phyloP scores from a whole-genome alignment of 1,284 basidiomycete species.

The Inonotus obliquus region DNA sequence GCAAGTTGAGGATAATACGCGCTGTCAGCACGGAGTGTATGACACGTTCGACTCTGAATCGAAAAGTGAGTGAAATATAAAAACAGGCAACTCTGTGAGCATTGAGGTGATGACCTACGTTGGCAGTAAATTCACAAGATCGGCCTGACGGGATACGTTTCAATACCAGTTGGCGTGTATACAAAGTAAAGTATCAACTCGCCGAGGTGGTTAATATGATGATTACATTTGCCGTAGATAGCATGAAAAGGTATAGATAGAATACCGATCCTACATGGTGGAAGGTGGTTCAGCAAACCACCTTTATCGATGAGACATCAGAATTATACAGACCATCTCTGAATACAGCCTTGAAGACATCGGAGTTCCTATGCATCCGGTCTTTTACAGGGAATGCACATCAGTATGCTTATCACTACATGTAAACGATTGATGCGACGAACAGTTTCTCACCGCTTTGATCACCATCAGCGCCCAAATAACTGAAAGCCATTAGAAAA shows the following conservation, averaged over 20 bases:
- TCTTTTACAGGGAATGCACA: not conserved
- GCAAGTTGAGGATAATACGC: slow-evolving; percentile 3
- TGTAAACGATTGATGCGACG: not conserved
- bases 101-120: not conserved
- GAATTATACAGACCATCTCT: not conserved
- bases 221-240: slow-evolving; percentile 8
- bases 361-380: not conserved
- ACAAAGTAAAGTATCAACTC: not conserved
- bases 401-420: not conserved
- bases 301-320: not conserved
- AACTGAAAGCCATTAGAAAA: not conserved
- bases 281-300: no score
- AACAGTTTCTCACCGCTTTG: slow-evolving; percentile 4
- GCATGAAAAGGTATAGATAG: not conserved
- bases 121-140: not conserved
- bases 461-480: not conserved
- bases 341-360: slow-evolving; percentile 1
- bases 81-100: not conserved
- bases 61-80: not conserved
- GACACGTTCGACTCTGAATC: slow-evolving; percentile 3
- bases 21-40: slow-evolving; percentile 8
- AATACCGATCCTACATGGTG: not conserved
- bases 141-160: not conserved
- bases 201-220: not conserved
- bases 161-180: not conserved